Conservation (phyloP, 2,329 filamentous ascomycete genomes). For the Monilinia fructigena region DNA sequence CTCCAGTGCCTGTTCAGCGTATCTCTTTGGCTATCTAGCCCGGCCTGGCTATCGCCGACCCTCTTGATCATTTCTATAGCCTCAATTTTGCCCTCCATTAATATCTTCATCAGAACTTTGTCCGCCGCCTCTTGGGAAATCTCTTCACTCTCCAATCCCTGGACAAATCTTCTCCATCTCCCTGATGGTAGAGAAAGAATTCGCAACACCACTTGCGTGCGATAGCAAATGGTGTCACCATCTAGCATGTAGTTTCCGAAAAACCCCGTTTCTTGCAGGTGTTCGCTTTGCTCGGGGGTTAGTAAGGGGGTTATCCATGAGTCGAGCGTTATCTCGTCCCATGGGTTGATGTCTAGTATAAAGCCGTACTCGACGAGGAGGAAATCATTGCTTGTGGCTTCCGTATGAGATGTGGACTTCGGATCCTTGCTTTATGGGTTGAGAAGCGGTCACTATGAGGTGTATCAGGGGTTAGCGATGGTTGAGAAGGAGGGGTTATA, state of each 20-base stretch:
- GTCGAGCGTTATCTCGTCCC: constrained; percentile 39
- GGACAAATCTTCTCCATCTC: constrained; percentile 49
- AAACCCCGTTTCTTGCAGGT: constrained; percentile 49
- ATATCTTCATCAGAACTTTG: constrained; percentile 40
- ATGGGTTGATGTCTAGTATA: constrained; percentile 37
- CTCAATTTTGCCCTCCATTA: constrained; percentile 25
- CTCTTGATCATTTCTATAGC: constrained; percentile 24
- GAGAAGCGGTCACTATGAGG: constrained; percentile 47
- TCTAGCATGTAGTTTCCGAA: constrained; percentile 54
- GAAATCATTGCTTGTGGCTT: constrained; percentile 68
- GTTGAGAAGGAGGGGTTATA: background rate
- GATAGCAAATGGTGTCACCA: constrained; percentile 50
- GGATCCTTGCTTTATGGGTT: constrained; percentile 53
- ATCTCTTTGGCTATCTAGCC: constrained; percentile 28
- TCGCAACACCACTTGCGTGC: constrained; percentile 55
- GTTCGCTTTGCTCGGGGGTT: constrained; percentile 39
- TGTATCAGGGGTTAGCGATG: background rate
- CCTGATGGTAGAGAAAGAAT: constrained; percentile 41
- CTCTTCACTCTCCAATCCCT: constrained; percentile 47
- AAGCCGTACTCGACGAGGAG: constrained; percentile 63
- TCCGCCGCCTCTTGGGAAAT: constrained; percentile 45
- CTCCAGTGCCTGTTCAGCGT: constrained; percentile 32
- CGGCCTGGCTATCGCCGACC: constrained; percentile 25
- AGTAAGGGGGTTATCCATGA: constrained; percentile 34
- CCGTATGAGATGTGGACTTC: constrained; percentile 72